Percentiles rank a stretch among this genome's conserved stretches.
Conservation (phyloP, 345 rosid genomes). For the Eucalyptus marginata region DNA sequence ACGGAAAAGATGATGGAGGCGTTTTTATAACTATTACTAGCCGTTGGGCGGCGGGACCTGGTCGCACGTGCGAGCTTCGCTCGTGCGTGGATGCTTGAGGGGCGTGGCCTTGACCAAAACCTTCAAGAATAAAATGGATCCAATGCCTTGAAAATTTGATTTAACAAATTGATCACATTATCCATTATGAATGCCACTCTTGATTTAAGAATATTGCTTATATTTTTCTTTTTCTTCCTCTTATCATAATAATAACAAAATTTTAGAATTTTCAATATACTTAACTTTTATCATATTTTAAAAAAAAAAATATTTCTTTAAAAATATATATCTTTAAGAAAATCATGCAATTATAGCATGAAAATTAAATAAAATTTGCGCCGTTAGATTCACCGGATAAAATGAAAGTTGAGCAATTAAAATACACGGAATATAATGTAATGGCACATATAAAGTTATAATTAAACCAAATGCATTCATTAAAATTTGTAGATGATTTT, state of each 20-base stretch:
- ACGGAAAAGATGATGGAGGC: background rate
- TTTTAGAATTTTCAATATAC: too few species aligned
- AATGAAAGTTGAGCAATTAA: background rate
- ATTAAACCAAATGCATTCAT: background rate
- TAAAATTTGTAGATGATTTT: background rate
- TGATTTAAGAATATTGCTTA: too few species aligned
- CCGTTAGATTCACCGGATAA: accelerated
- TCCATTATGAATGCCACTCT: background rate
- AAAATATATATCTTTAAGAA: too few species aligned
- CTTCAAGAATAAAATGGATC: background rate
- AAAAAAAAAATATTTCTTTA: too few species aligned
- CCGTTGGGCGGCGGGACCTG: background rate
- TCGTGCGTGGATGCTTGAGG: background rate
- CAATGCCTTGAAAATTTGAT: background rate
- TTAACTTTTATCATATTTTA: accelerated
- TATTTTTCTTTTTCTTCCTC: too few species aligned
- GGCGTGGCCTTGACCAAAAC: background rate
- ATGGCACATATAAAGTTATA: background rate
- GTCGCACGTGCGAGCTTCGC: background rate
- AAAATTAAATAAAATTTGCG: background rate
- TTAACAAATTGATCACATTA: background rate
- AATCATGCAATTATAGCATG: background rate
- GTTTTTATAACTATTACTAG: background rate
- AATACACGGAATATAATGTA: background rate
- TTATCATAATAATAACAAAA: accelerated